Percentiles rank a stretch among this genome's conserved stretches.
Conservation (phyloP, 2,329 filamentous ascomycete species). For the Aureobasidium sp. region DNA sequence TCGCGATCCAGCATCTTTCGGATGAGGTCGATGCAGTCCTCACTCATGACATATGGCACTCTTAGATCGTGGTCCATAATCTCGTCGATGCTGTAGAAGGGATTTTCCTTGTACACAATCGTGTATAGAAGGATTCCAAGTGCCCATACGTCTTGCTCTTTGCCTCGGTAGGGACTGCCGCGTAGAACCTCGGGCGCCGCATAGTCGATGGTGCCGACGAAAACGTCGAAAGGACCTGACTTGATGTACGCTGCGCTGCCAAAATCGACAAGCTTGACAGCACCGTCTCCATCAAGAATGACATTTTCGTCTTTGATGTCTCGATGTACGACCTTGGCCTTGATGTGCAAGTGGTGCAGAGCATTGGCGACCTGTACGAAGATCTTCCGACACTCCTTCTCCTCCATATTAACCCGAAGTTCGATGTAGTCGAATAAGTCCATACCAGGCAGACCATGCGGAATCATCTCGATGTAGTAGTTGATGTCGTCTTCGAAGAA, state of each 20-base stretch:
- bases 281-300: constrained; percentile 86
- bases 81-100: constrained; percentile 97
- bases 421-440: constrained; percentile 99
- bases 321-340: constrained; percentile 85
- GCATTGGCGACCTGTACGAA: constrained; percentile 89
- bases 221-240: constrained; percentile 96
- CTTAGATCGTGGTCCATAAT: constrained; percentile 96
- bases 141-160: constrained; percentile 98
- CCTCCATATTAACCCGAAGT: constrained; percentile 91
- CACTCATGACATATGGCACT: constrained; percentile 80
- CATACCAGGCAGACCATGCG: constrained; percentile 93
- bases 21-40: constrained; percentile 87
- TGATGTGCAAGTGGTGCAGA: constrained; percentile 83
- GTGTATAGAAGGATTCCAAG: constrained; percentile 95
- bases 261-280: constrained; percentile 97
- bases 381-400: constrained; percentile 86
- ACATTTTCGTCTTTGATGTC: constrained; percentile 99
- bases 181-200: constrained; percentile 96
- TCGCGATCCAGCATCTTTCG: constrained; percentile 88
- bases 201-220: constrained; percentile 98
- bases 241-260: constrained; percentile 98
- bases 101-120: constrained; percentile 98
- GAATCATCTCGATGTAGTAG: constrained; percentile 98
- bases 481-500: constrained; percentile 76
- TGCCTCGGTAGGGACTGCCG: constrained; percentile 84